A percentile compares a stretch with the other conserved stretches of the same genome.
Conservation (phyloP, 2,329 filamentous ascomycete species). For the Penicillium oxalicum region DNA sequence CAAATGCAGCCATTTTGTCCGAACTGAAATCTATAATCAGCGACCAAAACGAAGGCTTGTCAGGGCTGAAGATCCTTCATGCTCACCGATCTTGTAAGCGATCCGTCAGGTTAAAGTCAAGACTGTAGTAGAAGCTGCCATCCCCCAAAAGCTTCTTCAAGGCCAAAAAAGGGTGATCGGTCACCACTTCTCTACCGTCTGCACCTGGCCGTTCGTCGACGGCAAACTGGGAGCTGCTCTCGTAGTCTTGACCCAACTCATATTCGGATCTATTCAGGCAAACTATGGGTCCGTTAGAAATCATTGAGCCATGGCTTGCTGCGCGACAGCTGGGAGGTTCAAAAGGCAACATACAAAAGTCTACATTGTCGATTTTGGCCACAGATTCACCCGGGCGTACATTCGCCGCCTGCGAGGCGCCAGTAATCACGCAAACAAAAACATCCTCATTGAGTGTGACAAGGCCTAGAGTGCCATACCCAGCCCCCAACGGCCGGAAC, state of each 20-base stretch:
- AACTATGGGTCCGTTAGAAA: conserved; percentile 44
- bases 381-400: conserved; percentile 84
- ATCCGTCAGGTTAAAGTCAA: conserved; percentile 95
- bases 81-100: conserved; percentile 76
- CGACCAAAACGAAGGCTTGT: conserved; percentile 48
- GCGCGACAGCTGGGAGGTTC: neutral
- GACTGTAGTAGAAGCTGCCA: conserved; percentile 95
- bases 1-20: conserved; percentile 70
- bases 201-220: conserved; percentile 47
- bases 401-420: conserved; percentile 69
- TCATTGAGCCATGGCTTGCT: neutral
- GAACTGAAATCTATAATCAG: conserved; percentile 46
- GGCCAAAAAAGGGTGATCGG: conserved; percentile 85
- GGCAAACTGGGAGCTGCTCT: conserved; percentile 49
- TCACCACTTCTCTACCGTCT: conserved; percentile 61
- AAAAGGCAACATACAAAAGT: conserved; percentile 56
- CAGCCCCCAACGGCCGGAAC: conserved; percentile 70
- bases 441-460: conserved; percentile 79
- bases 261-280: conserved; percentile 83
- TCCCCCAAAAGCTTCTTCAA: conserved; percentile 88
- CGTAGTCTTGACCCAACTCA: conserved; percentile 64
- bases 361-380: conserved; percentile 76
- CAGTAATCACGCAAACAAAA: conserved; percentile 84
- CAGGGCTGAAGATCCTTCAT: neutral
- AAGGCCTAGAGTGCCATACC: conserved; percentile 80